Percentiles rank a stretch among this genome's conserved stretches.
These are phyloP conservation scores for Cardiospermum halicacabum DNA, from an alignment of 345 rosid species.

Conservation along the genomic window DNA sequence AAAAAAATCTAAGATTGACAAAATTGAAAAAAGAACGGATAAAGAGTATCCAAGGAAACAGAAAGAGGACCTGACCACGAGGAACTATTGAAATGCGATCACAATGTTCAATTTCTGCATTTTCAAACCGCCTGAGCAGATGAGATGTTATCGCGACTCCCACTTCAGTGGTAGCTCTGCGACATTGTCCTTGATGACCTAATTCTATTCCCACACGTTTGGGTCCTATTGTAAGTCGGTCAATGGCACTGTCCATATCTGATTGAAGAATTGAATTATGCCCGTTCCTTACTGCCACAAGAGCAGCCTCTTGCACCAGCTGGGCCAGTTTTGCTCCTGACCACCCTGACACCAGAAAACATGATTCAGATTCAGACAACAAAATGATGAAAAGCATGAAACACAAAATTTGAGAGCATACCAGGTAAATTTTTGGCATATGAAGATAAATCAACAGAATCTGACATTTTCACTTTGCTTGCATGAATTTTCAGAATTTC, in stretches of 20 bases:
- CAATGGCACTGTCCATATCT: slow-evolving; percentile 91
- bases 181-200: slow-evolving; percentile 82
- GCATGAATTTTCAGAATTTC: slow-evolving; percentile 87
- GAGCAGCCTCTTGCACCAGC: slow-evolving; percentile 91
- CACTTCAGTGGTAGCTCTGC: slow-evolving; percentile 89
- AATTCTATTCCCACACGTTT: slow-evolving; percentile 72
- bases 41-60: slow-evolving; percentile 18
- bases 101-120: slow-evolving; percentile 75
- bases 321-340: slow-evolving; percentile 87
- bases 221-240: slow-evolving; percentile 92
- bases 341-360: slow-evolving; percentile 60
- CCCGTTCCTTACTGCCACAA: slow-evolving; percentile 85
- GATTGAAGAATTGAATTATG: slow-evolving; percentile 66
- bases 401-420: slow-evolving; percentile 27
- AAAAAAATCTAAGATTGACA: slow-evolving; percentile 7
- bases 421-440: slow-evolving; percentile 90
- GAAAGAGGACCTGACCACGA: slow-evolving; percentile 71
- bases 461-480: slow-evolving; percentile 91
- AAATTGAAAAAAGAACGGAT: slow-evolving; percentile 1
- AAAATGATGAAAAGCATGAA: slow-evolving; percentile 10
- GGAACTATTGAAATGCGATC: slow-evolving; percentile 87
- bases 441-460: slow-evolving; percentile 73
- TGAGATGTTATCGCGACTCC: slow-evolving; percentile 90
- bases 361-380: slow-evolving; percentile 19
- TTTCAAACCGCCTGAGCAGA: slow-evolving; percentile 66